Evolutionary conservation across 1,139 yeast genomes (phyloP).

Genomic region (Saccharomyces hybrid): DNA sequence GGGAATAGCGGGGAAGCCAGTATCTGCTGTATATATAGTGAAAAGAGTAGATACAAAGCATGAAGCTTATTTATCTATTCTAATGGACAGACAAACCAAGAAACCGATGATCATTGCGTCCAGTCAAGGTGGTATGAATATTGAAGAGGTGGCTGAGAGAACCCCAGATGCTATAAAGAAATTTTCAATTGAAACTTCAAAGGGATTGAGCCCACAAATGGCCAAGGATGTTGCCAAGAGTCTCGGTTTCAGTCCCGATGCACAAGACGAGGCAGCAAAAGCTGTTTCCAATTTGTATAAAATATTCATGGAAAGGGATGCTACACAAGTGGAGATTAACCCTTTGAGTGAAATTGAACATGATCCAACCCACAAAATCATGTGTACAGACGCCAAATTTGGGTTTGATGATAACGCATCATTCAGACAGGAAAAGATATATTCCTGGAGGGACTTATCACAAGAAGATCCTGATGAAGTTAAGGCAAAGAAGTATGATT

Average conservation of each 20-base stretch:
- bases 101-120: slow-evolving; percentile 92
- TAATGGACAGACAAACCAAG: slow-evolving; percentile 90
- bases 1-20: slow-evolving; percentile 95
- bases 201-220: slow-evolving; percentile 74
- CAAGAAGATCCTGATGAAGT: slow-evolving; percentile 99
- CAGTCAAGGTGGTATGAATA: slow-evolving; percentile 99
- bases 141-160: slow-evolving; percentile 93
- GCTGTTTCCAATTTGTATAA: slow-evolving; percentile 81
- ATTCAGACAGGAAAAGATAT: slow-evolving; percentile 91
- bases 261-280: slow-evolving; percentile 81
- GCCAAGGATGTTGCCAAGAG: slow-evolving; percentile 72
- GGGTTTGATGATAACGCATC: slow-evolving; percentile 95
- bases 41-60: slow-evolving; percentile 90
- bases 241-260: slow-evolving; percentile 74
- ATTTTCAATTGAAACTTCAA: slow-evolving; percentile 63
- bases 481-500: slow-evolving; percentile 80
- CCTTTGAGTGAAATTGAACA: slow-evolving; percentile 85
- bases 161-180: slow-evolving; percentile 91
- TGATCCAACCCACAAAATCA: slow-evolving; percentile 50
- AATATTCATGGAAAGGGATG: slow-evolving; percentile 84
- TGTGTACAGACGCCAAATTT: slow-evolving; percentile 99
- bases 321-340: slow-evolving; percentile 97
- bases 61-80: slow-evolving; percentile 91
- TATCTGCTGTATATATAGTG: slow-evolving; percentile 92
- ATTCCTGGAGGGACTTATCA: slow-evolving; percentile 91